Conservation (phyloP, 306 rosid genomes). For the Ormosia semicastrata region DNA sequence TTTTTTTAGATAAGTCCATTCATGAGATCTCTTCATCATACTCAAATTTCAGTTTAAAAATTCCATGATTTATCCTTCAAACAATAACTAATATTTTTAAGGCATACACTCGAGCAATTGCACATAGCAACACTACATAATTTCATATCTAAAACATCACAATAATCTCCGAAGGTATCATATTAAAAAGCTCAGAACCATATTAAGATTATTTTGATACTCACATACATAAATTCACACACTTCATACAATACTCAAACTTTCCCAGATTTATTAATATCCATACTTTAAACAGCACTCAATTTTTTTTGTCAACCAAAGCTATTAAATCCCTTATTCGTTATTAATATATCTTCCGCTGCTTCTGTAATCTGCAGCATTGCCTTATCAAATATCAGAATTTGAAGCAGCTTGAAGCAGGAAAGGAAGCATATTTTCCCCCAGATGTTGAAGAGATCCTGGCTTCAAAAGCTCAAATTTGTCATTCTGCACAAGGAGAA, state of each 20-base stretch:
- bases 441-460: conserved; percentile 98
- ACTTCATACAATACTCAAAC: background rate
- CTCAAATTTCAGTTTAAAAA: too few species aligned
- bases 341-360: conserved; percentile 32
- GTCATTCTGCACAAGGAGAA: conserved; percentile 71
- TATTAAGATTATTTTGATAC: background rate
- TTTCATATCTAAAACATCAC: too few species aligned
- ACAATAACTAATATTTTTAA: too few species aligned
- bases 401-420: conserved; percentile 62
- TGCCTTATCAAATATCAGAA: conserved; percentile 57
- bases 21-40: too few species aligned
- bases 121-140: too few species aligned
- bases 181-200: background rate
- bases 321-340: background rate
- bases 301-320: background rate
- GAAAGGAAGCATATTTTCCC: conserved; percentile 97
- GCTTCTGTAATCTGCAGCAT: conserved; percentile 29
- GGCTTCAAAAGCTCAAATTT: conserved; percentile 66
- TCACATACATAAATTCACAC: background rate
- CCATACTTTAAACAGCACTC: background rate
- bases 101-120: too few species aligned
- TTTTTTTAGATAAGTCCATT: too few species aligned
- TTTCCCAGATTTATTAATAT: background rate
- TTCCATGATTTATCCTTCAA: too few species aligned
- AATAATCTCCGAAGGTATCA: too few species aligned